phyloP scores from a whole-genome alignment of 768 basidiomycete genomes.

The Coprinellus aureogranulatus region DNA sequence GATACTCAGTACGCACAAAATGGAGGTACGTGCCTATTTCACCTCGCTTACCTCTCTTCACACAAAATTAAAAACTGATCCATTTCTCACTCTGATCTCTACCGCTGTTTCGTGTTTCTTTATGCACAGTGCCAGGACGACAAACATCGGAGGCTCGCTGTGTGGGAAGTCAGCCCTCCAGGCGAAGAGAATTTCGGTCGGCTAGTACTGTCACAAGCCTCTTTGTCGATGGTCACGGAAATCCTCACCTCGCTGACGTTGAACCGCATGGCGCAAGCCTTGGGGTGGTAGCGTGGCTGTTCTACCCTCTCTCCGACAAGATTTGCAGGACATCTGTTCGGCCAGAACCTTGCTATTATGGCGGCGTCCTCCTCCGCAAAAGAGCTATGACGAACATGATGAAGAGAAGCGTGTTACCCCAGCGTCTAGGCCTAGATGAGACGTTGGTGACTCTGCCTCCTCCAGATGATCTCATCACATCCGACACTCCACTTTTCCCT shows the following conservation, averaged over 20 bases:
- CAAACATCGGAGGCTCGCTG: conserved; percentile 51
- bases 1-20: conserved; percentile 47
- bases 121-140: conserved; percentile 58
- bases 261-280: conserved; percentile 64
- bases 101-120: background rate
- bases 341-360: background rate
- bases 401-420: no score
- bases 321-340: no score
- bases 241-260: conserved; percentile 72
- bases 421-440: no score
- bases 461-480: no score
- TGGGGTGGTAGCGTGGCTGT: conserved; percentile 51
- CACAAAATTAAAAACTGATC: background rate
- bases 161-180: conserved; percentile 64
- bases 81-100: background rate
- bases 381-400: no score
- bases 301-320: no score
- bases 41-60: background rate
- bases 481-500: no score
- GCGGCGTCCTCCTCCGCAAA: no score
- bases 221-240: conserved; percentile 67
- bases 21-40: conserved; percentile 55
- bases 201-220: conserved; percentile 56
- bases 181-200: conserved; percentile 57
- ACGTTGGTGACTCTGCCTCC: no score